Base-by-base conservation (phyloP, 1,139 yeast genomes). In the Casaregolazyma suthepensis region DNA sequence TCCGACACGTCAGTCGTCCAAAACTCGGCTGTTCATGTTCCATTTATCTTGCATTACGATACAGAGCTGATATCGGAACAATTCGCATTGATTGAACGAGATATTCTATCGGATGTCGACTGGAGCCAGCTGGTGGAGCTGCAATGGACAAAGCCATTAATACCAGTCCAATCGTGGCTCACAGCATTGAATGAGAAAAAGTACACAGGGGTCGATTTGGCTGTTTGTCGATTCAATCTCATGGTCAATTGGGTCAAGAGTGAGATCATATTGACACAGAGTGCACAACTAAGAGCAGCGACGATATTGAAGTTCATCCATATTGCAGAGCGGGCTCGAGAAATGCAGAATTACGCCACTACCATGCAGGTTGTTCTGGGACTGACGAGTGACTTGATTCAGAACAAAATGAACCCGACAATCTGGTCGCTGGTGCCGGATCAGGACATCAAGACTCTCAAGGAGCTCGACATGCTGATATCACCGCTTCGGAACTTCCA, bases 201-300 rank as follows among this genome's bases (percentile, higher is more conserved):
- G 55, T 59, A 61, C 20, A 63, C 83, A 35, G 96, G 97, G 0
- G 83, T 89, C 31, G 89, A 88, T 61, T 71, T 91, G 52, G 93
- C 89, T n/a, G 84, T 90, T 52, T 79, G 95, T 0, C 76, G 99
- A 60, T 93, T 91, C 73, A 90, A 91, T 64, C 73, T 93, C 53
- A 85, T 88, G 59, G 77, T 88, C 5, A 88, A 88, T 65, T 93
- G 99, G 99, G 83, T 90, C 49, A 83, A 88, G 45, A 87, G 96
- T 1, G 96, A 93, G 70, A 80, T 93, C 52, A 69, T 89, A 15
- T 72, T 93, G 57, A 88, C 96, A 7, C 76, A 76, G 54, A 74
- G 76, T 44, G 72, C 78, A 43, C 73, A 72, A 12, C 82, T 86
- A 62, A 75, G 93, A 59, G 82, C 82, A 45, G 77, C 80, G 53